Evolutionary conservation across 352 stramenopile species (phyloP).

Genomic region (Phytophthora tubulina): DNA sequence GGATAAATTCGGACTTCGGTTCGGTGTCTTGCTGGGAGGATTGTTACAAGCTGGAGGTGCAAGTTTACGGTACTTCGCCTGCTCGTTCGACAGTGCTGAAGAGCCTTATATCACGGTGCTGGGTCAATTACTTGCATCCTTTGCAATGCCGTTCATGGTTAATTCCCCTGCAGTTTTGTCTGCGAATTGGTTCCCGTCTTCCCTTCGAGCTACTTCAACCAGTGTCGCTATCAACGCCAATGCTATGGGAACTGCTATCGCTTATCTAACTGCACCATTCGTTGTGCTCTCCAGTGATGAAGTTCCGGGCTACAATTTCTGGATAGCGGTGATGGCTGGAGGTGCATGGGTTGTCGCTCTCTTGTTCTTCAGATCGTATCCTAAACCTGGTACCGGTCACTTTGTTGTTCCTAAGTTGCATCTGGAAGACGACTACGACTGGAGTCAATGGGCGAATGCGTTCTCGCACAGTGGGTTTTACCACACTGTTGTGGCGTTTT

Average conservation of each 20-base stretch:
- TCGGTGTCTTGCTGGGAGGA: conserved; percentile 63
- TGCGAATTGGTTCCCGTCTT: conserved; percentile 78
- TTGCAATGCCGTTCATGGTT: conserved; percentile 84
- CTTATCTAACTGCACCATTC: conserved; percentile 67
- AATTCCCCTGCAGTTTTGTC: conserved; percentile 77
- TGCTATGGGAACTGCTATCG: conserved; percentile 63
- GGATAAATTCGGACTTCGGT: conserved; percentile 71
- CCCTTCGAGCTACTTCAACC: conserved; percentile 65
- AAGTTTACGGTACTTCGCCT: conserved; percentile 51
- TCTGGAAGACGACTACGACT: conserved; percentile 73
- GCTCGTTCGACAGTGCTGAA: conserved; percentile 22
- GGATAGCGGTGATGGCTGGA: conserved; percentile 45
- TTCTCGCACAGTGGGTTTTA: conserved; percentile 70
- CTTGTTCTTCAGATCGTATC: conserved; percentile 62
- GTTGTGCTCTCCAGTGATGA: conserved; percentile 48
- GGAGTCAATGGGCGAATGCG: conserved; percentile 66
- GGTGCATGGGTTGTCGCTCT: conserved; percentile 29
- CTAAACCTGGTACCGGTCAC: conserved; percentile 33
- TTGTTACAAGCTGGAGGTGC: conserved; percentile 62
- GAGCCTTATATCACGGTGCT: conserved; percentile 56
- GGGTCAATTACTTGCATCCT: conserved; percentile 65
- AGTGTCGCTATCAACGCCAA: conserved; percentile 80
- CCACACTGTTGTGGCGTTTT: conserved; percentile 67
- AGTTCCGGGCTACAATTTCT: conserved; percentile 58
- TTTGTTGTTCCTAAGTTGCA: conserved; percentile 57